phyloP scores from a whole-genome alignment of 768 basidiomycete genomes.

The Termitomyces eurrhizus region DNA sequence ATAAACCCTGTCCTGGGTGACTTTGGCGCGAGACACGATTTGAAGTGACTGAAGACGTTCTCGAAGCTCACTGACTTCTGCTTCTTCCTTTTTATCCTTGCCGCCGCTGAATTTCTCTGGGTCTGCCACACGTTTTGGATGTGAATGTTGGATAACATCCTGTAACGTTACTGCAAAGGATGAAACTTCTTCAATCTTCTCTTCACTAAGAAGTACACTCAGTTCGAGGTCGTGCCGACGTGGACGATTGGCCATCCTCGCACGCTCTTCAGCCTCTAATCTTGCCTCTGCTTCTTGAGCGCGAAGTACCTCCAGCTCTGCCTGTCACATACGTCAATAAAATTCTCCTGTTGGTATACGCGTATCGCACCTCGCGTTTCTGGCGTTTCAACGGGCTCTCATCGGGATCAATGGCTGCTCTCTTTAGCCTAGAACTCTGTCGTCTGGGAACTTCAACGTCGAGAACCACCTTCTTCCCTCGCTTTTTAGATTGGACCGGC shows the following conservation, averaged over 20 bases:
- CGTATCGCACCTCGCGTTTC: conserved; percentile 54
- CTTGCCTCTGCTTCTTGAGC: conserved; percentile 59
- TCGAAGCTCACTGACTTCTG: conserved; percentile 50
- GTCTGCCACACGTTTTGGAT: conserved; percentile 37
- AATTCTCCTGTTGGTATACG: neutral
- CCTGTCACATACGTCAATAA: conserved; percentile 25
- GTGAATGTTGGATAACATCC: conserved; percentile 28
- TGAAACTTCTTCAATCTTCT: conserved; percentile 42
- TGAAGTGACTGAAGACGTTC: conserved; percentile 52
- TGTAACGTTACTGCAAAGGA: conserved; percentile 44
- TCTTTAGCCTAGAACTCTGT: conserved; percentile 61
- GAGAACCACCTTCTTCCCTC: conserved; percentile 45
- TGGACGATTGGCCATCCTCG: conserved; percentile 60
- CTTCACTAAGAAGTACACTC: conserved; percentile 47
- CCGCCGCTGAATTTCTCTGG: conserved; percentile 52
- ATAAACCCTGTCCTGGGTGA: conserved; percentile 71
- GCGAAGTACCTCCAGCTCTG: conserved; percentile 45
- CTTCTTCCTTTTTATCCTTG: conserved; percentile 40
- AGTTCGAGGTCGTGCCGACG: conserved; percentile 67
- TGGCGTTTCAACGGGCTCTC: conserved; percentile 63
- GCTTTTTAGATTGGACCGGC: conserved; percentile 56
- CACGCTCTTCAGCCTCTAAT: conserved; percentile 57
- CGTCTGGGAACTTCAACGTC: conserved; percentile 52
- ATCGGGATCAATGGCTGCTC: conserved; percentile 44
- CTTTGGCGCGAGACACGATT: conserved; percentile 76